A percentile compares a stretch with the other conserved stretches of the same genome.
Conservation (phyloP, 768 basidiomycete species). For the Boletus vinaceobasis region DNA sequence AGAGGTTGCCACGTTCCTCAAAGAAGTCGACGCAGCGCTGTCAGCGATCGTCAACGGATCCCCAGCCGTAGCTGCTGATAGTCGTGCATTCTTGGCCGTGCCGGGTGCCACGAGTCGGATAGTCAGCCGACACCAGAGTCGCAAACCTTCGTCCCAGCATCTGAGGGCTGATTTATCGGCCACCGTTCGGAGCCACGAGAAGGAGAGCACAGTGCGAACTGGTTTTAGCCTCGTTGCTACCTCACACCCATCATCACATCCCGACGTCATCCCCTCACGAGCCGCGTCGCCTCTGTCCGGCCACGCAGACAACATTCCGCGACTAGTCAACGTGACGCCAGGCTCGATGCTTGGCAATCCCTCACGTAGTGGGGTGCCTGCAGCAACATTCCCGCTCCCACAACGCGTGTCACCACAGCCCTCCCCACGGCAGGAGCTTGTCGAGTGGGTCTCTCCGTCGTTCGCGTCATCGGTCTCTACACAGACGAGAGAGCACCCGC, state of each 20-base stretch:
- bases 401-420: conserved; percentile 31
- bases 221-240: conserved; percentile 32
- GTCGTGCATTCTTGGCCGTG: conserved; percentile 29
- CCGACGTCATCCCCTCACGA: conserved; percentile 27
- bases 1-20: conserved; percentile 31
- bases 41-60: conserved; percentile 24
- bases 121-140: conserved; percentile 27
- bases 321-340: conserved; percentile 10
- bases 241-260: conserved; percentile 19
- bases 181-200: conserved; percentile 26
- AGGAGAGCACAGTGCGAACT: conserved; percentile 22
- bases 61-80: conserved; percentile 29
- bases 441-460: conserved; percentile 24
- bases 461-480: conserved; percentile 15
- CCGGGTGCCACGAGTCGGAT: conserved; percentile 25
- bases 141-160: conserved; percentile 29
- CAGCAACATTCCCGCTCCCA: conserved; percentile 12
- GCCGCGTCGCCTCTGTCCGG: conserved; percentile 16
- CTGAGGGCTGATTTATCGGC: conserved; percentile 30
- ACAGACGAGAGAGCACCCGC: conserved; percentile 15
- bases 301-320: conserved; percentile 18
- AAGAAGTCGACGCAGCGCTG: conserved; percentile 29
- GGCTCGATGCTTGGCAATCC: conserved; percentile 16
- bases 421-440: conserved; percentile 25
- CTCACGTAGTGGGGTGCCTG: conserved; percentile 11